Evolutionary conservation across 345 rosid genomes (phyloP), one percentile per base, ranked within the genome.

Genomic region (Erysimum cheiranthoides): DNA sequence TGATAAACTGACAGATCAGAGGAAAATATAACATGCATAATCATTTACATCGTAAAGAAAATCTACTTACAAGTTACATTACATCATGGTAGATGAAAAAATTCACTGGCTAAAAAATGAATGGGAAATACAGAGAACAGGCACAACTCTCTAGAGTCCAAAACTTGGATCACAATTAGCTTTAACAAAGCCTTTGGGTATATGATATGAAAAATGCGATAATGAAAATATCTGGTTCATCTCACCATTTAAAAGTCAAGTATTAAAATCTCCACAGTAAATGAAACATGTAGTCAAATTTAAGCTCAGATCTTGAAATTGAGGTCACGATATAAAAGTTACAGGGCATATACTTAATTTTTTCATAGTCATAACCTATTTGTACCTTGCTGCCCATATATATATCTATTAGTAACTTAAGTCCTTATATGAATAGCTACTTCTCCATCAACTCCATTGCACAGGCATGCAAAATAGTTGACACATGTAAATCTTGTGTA

Each of bases 211-310:
- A 8, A 34, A 58, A 8, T 34, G 66, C 21, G 34, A 30, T 31
- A 16, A n/a, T 46, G 16, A 21, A 46, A 21, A 17, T 46, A 45
- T 21, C 46, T 47, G 13, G 28, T 35, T 34, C 59, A 47, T 60
- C 3, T 8, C 14, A 35, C 75, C 17, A 34, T 28, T 35, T 35
- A 16, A 61, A 58, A 7, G 3, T 50, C 12, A 35, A 66, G 45
- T 18, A 35, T 35, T 16, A 1, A 21, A 21, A 21, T 21, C 25
- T 21, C 25, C 25, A 21, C 25, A 73, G 32, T 18, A 39, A 47
- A 59, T 38, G 60, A 59, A 71, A 39, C 58, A 73, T 62, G 13
- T 64, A 51, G 59, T 61, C 51, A 72, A 30, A 25, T 16, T 31
- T 12, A 32, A 50, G 16, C 58, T 34, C 6, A 18, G 32, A 66